These are phyloP conservation scores for Citrus cavaleriei DNA, from an alignment of 345 rosid species.

Conservation along the genomic window DNA sequence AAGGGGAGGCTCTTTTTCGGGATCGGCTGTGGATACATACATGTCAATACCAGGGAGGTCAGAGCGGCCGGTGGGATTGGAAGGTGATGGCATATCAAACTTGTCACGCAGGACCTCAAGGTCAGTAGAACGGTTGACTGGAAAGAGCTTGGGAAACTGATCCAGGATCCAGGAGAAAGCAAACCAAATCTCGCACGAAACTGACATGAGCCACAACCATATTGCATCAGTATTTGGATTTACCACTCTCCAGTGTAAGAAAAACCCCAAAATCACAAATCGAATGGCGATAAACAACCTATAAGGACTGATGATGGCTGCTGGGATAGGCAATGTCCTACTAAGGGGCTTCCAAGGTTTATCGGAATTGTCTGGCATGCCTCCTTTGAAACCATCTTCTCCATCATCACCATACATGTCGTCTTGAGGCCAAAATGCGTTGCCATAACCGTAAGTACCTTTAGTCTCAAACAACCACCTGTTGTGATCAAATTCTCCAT, in stretches of 20 bases:
- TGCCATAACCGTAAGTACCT: constrained; percentile 87
- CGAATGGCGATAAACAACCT: constrained; percentile 63
- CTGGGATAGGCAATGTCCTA: constrained; percentile 50
- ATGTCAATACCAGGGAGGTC: constrained; percentile 91
- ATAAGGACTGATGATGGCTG: constrained; percentile 74
- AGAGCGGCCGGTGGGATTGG: constrained; percentile 85
- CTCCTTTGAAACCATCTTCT: constrained; percentile 51
- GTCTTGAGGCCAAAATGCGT: constrained; percentile 78
- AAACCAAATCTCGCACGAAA: constrained; percentile 85
- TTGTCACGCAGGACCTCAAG: constrained; percentile 78
- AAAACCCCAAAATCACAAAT: constrained; percentile 61
- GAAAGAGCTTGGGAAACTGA: constrained; percentile 80
- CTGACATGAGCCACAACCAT: constrained; percentile 90
- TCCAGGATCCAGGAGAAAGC: constrained; percentile 95
- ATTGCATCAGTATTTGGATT: constrained; percentile 80
- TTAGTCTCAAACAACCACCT: constrained; percentile 83
- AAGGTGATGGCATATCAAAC: constrained; percentile 84
- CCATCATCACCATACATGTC: constrained; percentile 60
- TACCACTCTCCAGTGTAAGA: constrained; percentile 72
- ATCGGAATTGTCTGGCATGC: constrained; percentile 57
- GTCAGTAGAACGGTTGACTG: constrained; percentile 79
- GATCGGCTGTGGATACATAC: constrained; percentile 93
- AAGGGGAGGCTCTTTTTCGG: constrained; percentile 92
- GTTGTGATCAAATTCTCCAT: constrained; percentile 82
- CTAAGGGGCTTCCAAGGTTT: constrained; percentile 95